phyloP scores from a whole-genome alignment of 176 grass and related monocot species.

The Rhynchospora breviuscula region DNA sequence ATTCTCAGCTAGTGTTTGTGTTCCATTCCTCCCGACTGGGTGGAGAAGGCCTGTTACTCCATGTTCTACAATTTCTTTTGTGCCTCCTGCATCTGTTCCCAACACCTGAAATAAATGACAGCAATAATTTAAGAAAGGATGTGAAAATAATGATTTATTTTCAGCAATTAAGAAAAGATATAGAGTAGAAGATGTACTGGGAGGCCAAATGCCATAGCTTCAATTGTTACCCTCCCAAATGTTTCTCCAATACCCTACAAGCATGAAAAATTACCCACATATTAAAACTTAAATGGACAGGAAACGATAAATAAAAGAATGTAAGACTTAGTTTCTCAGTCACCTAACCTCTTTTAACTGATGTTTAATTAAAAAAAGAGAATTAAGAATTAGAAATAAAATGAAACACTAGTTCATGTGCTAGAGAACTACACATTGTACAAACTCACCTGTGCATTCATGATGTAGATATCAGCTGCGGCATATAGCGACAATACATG shows the following conservation, averaged over 20 bases:
- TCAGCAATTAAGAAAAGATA: not conserved
- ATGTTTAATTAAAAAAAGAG: not conserved
- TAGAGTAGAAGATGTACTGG: slow-evolving; percentile 21
- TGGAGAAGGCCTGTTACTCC: slow-evolving; percentile 42
- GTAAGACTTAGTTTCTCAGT: not conserved
- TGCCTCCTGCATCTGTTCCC: slow-evolving; percentile 50
- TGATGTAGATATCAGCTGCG: slow-evolving; percentile 48
- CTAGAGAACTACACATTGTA: slow-evolving; percentile 18
- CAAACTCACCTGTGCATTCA: slow-evolving; percentile 45
- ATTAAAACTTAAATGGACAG: not conserved
- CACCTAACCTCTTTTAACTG: not conserved
- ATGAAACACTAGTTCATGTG: not conserved
- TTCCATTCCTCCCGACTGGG: slow-evolving; percentile 29
- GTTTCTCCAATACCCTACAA: slow-evolving; percentile 44
- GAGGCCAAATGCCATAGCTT: slow-evolving; percentile 63
- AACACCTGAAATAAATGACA: slow-evolving; percentile 21
- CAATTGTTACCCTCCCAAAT: slow-evolving; percentile 55
- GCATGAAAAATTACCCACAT: not conserved
- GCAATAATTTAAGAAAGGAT: not conserved
- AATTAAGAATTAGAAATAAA: not conserved
- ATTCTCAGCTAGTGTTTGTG: slow-evolving; percentile 29
- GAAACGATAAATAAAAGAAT: not conserved
- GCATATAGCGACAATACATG: slow-evolving; percentile 36
- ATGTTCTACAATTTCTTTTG: slow-evolving; percentile 35
- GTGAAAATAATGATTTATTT: not conserved